A percentile compares a stretch with the other conserved stretches of the same genome.
phyloP scores from a whole-genome alignment of 2,329 filamentous ascomycete species.

The Pseudogymnoascus sp. region DNA sequence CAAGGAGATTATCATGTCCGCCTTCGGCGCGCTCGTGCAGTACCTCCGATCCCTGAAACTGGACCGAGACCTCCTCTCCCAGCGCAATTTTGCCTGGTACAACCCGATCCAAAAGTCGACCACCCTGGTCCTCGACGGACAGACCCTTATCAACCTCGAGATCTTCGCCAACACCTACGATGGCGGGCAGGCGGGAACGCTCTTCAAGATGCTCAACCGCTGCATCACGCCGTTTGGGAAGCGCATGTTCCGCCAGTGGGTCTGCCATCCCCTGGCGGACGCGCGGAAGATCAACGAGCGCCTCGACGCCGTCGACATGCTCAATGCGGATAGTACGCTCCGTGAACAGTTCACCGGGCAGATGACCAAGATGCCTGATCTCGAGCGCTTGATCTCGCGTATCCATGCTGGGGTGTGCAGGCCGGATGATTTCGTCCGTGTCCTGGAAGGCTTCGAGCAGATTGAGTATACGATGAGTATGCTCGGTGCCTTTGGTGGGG shows the following conservation, averaged over 20 bases:
- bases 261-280: conserved; percentile 89
- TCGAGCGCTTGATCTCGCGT: conserved; percentile 88
- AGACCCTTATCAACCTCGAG: conserved; percentile 96
- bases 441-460: conserved; percentile 93
- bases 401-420: conserved; percentile 89
- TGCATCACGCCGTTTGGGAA: conserved; percentile 97
- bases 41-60: conserved; percentile 84
- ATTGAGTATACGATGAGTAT: conserved; percentile 90
- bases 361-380: conserved; percentile 83
- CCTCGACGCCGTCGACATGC: conserved; percentile 84
- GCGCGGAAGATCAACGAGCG: conserved; percentile 83
- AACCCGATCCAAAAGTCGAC: conserved; percentile 83
- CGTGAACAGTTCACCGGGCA: conserved; percentile 85
- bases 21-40: conserved; percentile 78
- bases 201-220: conserved; percentile 84
- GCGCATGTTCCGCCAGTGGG: conserved; percentile 90
- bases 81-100: conserved; percentile 86
- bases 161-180: conserved; percentile 91
- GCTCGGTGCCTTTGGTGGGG: conserved; percentile 63
- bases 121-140: conserved; percentile 85
- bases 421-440: conserved; percentile 84
- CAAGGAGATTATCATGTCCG: conserved; percentile 80
- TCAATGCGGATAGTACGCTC: conserved; percentile 73
- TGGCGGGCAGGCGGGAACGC: conserved; percentile 72
- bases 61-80: conserved; percentile 75